Conservation (phyloP, 495 filamentous ascomycete species). For the Hamigera avellanea region DNA sequence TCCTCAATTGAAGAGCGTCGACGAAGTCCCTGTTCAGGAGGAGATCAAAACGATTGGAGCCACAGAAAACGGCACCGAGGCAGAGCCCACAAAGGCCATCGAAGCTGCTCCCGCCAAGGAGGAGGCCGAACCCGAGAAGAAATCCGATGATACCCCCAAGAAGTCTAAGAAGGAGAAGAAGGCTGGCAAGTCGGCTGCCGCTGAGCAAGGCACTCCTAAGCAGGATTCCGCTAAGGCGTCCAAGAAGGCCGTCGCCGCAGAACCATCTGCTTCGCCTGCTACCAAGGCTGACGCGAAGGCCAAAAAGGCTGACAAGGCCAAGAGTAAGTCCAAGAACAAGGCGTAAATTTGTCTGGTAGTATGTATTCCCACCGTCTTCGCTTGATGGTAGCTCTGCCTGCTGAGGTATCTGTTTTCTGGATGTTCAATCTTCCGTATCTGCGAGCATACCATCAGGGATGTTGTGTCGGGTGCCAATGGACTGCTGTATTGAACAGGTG, state of each 20-base stretch:
- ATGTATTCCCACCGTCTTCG: too few species aligned
- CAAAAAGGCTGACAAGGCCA: constrained; percentile 17
- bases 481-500: too few species aligned
- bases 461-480: too few species aligned
- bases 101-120: constrained; percentile 15
- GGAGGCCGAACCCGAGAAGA: constrained; percentile 12
- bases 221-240: constrained; percentile 1
- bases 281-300: constrained; percentile 6
- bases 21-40: constrained; percentile 38
- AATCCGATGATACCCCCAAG: constrained; percentile 24
- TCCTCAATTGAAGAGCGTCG: constrained; percentile 59
- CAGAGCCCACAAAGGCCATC: constrained; percentile 18
- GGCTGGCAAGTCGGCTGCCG: constrained; percentile 15
- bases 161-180: constrained; percentile 28
- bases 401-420: too few species aligned
- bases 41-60: constrained; percentile 18
- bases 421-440: too few species aligned
- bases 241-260: constrained; percentile 6
- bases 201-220: constrained; percentile 9
- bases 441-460: background rate
- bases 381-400: too few species aligned
- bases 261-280: constrained; percentile 8
- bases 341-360: constrained; percentile 5
- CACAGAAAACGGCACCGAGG: constrained; percentile 9
- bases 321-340: constrained; percentile 24